Base-by-base conservation (phyloP, 768 basidiomycete genomes). In the Suillus cothurnatus region DNA sequence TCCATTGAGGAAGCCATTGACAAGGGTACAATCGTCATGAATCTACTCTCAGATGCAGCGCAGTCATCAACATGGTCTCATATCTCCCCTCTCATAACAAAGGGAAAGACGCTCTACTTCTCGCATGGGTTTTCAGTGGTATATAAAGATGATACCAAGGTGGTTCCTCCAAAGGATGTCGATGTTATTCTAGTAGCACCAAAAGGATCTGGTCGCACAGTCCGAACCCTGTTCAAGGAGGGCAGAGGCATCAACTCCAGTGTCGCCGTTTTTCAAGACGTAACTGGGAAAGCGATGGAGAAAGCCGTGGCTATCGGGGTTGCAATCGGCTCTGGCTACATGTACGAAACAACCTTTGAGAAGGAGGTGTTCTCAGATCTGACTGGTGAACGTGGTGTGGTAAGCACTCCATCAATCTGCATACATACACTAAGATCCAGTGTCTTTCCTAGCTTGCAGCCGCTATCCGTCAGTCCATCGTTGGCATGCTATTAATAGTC, bases 21-120 rank as follows among this genome's bases (percentile, higher is more conserved):
- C 71, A 87, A 85, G 69, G 97, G 97, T 53, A 97, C 97, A 26
- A 96, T 99, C 86, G 92, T 99, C 88, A 99, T 99, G 97, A 99
- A 99, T 86, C 84, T 99, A 61, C 89, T 99, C 70, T 99, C 97
- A 53, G 97, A 99, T 73, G 97, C 97, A 60, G 97, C 97, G 19
- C 97, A 99, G 82, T 95, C 94, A 21, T 87, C 91, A 79, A 98
- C 96, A 38, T 99, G 97, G 97, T 83, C 91, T 50, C 81, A 85
- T 62, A 71, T 99, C 71, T 90, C 88, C 45, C 97, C 97, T 63
- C 89, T 98, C 74, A 96, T 99, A 84, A 99, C 95, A 79, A 94
- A 96, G 87, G 97, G 94, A 82, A 99, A 99, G 86, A 99, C 97
- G 17, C 91, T 99, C 68, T 99, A 99, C 90, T 99, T 99, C 85